Conservation (phyloP, 192 early-diverging fungal species). For the Linnemannia elongata region DNA sequence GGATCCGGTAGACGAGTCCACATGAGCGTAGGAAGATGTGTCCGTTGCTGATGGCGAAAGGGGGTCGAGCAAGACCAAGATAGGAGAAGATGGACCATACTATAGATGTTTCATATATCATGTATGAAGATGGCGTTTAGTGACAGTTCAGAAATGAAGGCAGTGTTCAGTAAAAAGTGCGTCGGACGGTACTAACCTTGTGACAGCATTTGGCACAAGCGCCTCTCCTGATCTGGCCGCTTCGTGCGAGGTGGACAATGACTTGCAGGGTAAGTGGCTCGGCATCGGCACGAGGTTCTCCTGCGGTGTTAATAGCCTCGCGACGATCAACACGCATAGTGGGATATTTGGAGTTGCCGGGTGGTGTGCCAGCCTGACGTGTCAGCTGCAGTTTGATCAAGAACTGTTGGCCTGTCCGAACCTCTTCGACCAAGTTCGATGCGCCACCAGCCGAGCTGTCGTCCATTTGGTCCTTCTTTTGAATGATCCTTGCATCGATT, state of each 20-base stretch:
- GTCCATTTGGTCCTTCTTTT: conserved; percentile 55
- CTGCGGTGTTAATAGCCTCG: conserved; percentile 50
- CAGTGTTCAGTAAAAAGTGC: neutral
- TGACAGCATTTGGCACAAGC: conserved; percentile 56
- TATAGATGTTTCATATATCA: neutral
- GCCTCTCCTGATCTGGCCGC: conserved; percentile 40
- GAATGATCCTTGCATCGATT: conserved; percentile 51
- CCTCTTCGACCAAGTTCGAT: conserved; percentile 27
- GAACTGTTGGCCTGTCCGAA: conserved; percentile 54
- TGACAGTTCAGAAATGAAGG: neutral
- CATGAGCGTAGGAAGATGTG: conserved; percentile 33
- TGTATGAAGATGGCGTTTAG: neutral
- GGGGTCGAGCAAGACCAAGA: conserved; percentile 44
- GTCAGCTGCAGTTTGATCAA: conserved; percentile 40
- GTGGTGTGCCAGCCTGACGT: neutral
- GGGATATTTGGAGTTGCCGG: conserved; percentile 12
- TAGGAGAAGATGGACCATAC: conserved; percentile 51
- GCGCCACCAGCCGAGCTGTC: conserved; percentile 17
- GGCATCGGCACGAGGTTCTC: conserved; percentile 36
- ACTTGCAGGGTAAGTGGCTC: conserved; percentile 48
- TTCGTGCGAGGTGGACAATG: conserved; percentile 45
- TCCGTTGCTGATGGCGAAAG: conserved; percentile 47
- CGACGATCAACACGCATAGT: conserved; percentile 53
- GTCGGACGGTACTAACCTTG: conserved; percentile 24
- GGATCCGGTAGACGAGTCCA: conserved; percentile 37